A percentile compares a stretch with the other conserved stretches of the same genome.
These are phyloP conservation scores for Fusarium stilboides DNA, from an alignment of 2,329 filamentous ascomycete species.

Conservation along the genomic window DNA sequence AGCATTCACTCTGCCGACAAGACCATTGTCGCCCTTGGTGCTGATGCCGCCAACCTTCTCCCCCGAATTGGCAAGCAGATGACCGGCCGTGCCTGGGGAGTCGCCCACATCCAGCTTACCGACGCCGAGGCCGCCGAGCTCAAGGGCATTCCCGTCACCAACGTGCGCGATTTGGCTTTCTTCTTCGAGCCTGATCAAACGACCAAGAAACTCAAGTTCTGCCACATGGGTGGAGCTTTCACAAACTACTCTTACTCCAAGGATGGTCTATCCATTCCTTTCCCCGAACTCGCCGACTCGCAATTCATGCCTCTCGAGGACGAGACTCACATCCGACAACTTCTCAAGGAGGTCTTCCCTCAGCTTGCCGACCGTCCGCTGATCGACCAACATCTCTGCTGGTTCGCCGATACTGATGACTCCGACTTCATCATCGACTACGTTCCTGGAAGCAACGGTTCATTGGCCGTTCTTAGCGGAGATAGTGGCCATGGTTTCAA, in stretches of 20 bases:
- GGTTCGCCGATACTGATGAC: constrained; percentile 38
- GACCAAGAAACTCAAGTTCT: constrained; percentile 38
- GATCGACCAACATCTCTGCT: constrained; percentile 34
- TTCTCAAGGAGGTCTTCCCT: constrained; percentile 22
- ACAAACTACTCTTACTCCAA: constrained; percentile 35
- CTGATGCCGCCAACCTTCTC: constrained; percentile 22
- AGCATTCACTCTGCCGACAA: constrained; percentile 30
- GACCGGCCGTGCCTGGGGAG: constrained; percentile 33
- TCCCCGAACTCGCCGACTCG: constrained; percentile 4
- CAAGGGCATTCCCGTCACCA: constrained; percentile 32
- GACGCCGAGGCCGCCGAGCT: constrained; percentile 25
- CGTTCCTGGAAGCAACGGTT: constrained; percentile 24
- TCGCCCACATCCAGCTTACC: constrained; percentile 33
- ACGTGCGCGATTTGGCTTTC: constrained; percentile 34
- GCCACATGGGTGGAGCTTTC: constrained; percentile 36
- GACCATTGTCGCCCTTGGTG: constrained; percentile 25
- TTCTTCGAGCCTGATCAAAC: constrained; percentile 33
- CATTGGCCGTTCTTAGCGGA: constrained; percentile 23
- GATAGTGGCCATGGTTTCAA: constrained; percentile 34
- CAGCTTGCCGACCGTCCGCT: constrained; percentile 17
- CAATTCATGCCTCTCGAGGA: constrained; percentile 40
- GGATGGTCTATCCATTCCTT: constrained; percentile 28
- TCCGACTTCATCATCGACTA: constrained; percentile 40
- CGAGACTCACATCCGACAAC: constrained; percentile 24
- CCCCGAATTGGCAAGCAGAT: constrained; percentile 34